Base-by-base conservation (phyloP, 208 protist genomes). In the Trypanosoma cruzi region DNA sequence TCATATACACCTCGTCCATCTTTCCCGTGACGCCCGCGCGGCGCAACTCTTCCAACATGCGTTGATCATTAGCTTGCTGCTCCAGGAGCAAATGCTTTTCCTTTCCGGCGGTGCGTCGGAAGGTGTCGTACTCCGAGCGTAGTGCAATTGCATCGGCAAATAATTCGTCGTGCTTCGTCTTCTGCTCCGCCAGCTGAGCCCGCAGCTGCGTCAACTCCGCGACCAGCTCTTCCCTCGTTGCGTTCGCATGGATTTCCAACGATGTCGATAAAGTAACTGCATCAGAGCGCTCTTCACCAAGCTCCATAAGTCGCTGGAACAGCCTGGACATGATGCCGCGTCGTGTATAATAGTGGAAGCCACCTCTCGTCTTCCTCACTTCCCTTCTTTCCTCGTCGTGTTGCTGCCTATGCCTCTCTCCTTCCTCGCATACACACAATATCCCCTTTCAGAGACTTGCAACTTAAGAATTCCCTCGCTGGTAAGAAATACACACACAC, bases 1-100 rank as follows among this genome's bases (percentile, higher is more conserved):
- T 68, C 16, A 79, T 54, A 55, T 79, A 82, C 16, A 56, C 73
- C 31, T 80, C 73, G 36, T 82, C 73, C 28, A 74, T 11, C 16
- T 73, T 71, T 16, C 81, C 74, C n/a, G 46, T 53, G 2, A 68
- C 31, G 2, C 77, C 77, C 11, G 69, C 70, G 11, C 73, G 68
- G 11, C 71, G 77, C 37, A 84, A 55, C 60, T 84, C 78, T 31
- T 78, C 77, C 28, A 84, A 40, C 78, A 82, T 72, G 29, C 70
- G 72, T 37, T 71, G 77, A 64, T 78, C 73, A 14, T 80, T 34
- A 37, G 60, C 8, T 0, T 59, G 63, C 24, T 75, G 74, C 44
- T 84, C 56, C 40, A 70, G 58, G 11, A 62, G 40, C 52, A 79
- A 46, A 20, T 70, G 65, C 24, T 61, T 50, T n/a, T 67, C 58